These are phyloP conservation scores for Boletellus sp. DNA, from an alignment of 1,284 basidiomycete species.

Conservation along the genomic window DNA sequence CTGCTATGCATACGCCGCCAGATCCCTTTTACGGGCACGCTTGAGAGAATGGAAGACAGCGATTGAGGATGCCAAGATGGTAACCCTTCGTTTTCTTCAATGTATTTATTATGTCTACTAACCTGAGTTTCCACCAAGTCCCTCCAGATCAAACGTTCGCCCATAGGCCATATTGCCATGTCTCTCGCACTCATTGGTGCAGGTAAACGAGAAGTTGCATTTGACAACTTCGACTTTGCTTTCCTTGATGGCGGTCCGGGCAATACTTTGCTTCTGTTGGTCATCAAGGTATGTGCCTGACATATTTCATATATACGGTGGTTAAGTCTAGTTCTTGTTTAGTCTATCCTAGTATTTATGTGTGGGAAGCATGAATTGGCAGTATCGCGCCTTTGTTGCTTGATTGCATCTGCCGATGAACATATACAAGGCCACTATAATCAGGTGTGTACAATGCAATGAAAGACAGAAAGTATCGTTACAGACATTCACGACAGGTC, in stretches of 20 bases:
- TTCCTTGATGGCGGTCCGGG: not conserved
- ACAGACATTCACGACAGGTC: not conserved
- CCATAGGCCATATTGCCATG: not conserved
- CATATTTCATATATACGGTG: too few relatives aligned
- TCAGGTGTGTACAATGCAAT: not conserved
- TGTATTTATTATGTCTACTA: too few relatives aligned
- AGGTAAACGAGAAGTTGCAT: not conserved
- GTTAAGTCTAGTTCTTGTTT: too few relatives aligned
- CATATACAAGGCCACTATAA: not conserved
- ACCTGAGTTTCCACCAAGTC: not conserved
- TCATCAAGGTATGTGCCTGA: not conserved
- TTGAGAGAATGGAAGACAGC: conserved; percentile 1
- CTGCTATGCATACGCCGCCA: not conserved
- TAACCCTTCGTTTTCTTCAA: not conserved
- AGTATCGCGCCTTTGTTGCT: not conserved
- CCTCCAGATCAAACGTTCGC: not conserved
- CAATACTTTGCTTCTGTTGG: not conserved
- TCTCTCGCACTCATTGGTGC: not conserved
- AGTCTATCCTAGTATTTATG: not conserved
- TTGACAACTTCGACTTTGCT: not conserved
- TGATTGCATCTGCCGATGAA: not conserved
- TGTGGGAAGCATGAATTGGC: not conserved
- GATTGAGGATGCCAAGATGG: not conserved
- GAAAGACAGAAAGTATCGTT: not conserved
- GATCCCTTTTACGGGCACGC: not conserved